Conservation (phyloP, 2,329 filamentous ascomycete genomes). For the Diaporthe longicolla region DNA sequence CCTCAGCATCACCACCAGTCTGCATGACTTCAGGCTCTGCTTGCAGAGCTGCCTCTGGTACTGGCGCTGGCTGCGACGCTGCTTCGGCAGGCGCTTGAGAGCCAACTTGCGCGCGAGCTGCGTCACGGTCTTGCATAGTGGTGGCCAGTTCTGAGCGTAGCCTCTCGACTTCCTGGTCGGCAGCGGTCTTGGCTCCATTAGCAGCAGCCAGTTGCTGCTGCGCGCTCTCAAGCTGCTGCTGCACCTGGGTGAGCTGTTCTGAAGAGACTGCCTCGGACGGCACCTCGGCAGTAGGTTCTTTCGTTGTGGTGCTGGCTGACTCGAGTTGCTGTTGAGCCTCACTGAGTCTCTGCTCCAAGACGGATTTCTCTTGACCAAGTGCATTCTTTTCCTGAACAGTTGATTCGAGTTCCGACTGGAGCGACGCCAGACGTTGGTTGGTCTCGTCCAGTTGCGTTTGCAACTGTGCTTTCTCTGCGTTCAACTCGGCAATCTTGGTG, state of each 20-base stretch:
- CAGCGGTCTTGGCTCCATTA: constrained; percentile 75
- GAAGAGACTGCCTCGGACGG: constrained; percentile 55
- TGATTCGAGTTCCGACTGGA: constrained; percentile 68
- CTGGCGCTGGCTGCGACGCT: constrained; percentile 43
- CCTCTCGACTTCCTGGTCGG: constrained; percentile 74
- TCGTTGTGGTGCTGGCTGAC: constrained; percentile 20
- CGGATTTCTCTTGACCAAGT: constrained; percentile 31
- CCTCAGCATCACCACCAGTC: constrained; percentile 46
- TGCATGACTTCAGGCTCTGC: constrained; percentile 48
- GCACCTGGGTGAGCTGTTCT: constrained; percentile 63
- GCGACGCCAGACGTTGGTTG: constrained; percentile 55
- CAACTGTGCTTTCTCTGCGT: constrained; percentile 66
- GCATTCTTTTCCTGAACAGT: constrained; percentile 56
- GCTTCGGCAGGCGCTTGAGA: constrained; percentile 45
- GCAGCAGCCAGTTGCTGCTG: constrained; percentile 75
- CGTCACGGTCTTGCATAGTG: constrained; percentile 75
- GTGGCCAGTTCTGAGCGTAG: constrained; percentile 72
- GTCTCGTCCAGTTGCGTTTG: constrained; percentile 64
- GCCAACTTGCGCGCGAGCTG: constrained; percentile 63
- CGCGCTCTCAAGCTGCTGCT: constrained; percentile 58
- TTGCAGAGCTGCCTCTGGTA: constrained; percentile 41
- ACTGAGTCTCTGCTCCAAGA: constrained; percentile 55
- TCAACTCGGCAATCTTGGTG: constrained; percentile 67
- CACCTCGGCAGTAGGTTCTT: constrained; percentile 49
- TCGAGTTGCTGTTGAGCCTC: constrained; percentile 57